These are phyloP conservation scores for Gnaphalium uliginosum DNA, from an alignment of 129 eudicot species.

Conservation along the genomic window DNA sequence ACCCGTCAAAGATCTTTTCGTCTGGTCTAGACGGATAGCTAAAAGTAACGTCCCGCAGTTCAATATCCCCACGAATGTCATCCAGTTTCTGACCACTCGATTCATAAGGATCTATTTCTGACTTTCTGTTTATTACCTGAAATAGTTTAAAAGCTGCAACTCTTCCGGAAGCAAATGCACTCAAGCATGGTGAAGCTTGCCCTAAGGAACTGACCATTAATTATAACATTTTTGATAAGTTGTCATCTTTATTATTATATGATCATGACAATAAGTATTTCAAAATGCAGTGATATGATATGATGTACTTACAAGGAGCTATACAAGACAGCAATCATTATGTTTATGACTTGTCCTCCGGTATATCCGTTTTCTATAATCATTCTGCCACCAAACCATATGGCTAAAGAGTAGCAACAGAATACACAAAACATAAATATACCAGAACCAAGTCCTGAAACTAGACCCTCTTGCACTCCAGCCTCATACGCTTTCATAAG, in stretches of 20 bases:
- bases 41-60: slow-evolving; percentile 46
- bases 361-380: slow-evolving; percentile 58
- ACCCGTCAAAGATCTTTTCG: slow-evolving; percentile 52
- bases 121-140: slow-evolving; percentile 54
- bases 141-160: slow-evolving; percentile 75
- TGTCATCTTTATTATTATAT: not conserved
- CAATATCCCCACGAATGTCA: slow-evolving; percentile 61
- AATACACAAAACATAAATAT: slow-evolving; percentile 46
- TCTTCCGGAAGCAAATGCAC: slow-evolving; percentile 67
- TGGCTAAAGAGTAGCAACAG: slow-evolving; percentile 65
- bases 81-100: slow-evolving; percentile 43
- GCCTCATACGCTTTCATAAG: slow-evolving; percentile 56
- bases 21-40: slow-evolving; percentile 69
- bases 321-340: slow-evolving; percentile 58
- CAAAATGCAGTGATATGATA: not conserved
- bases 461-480: slow-evolving; percentile 67
- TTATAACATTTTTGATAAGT: not conserved
- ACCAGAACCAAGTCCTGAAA: slow-evolving; percentile 72
- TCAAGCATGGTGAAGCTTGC: slow-evolving; percentile 71
- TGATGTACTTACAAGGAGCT: slow-evolving; percentile 80
- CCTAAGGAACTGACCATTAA: slow-evolving; percentile 53
- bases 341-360: slow-evolving; percentile 70
- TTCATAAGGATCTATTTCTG: slow-evolving; percentile 62
- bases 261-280: not conserved
- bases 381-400: slow-evolving; percentile 81